phyloP scores from a whole-genome alignment of 1,139 yeast genomes.

The Pichia kudriavzevii region DNA sequence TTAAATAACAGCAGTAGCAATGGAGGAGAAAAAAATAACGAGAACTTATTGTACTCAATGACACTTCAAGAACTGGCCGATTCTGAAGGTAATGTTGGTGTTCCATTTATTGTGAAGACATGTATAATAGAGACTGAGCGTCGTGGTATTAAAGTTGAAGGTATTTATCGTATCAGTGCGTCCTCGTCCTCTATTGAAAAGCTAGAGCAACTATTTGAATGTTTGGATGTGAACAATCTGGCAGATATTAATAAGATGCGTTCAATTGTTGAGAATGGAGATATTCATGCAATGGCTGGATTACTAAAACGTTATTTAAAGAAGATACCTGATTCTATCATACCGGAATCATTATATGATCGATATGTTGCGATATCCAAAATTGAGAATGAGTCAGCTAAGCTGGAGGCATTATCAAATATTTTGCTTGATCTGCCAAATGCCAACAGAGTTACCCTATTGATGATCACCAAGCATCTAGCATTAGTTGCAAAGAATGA shows the following conservation, averaged over 20 bases:
- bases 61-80: constrained; percentile 52
- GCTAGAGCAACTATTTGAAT: constrained; percentile 37
- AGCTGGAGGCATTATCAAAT: constrained; percentile 26
- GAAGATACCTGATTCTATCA: constrained; percentile 76
- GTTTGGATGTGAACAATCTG: constrained; percentile 24
- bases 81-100: constrained; percentile 44
- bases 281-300: constrained; percentile 80
- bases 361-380: constrained; percentile 48
- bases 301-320: constrained; percentile 82
- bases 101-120: constrained; percentile 66
- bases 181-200: constrained; percentile 69
- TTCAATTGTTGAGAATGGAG: constrained; percentile 49
- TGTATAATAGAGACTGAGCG: constrained; percentile 76
- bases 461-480: constrained; percentile 56
- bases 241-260: constrained; percentile 34
- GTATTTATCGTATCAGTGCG: constrained; percentile 87
- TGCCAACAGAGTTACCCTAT: constrained; percentile 58
- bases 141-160: constrained; percentile 69
- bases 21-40: no score
- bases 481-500: constrained; percentile 44
- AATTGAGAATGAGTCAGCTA: constrained; percentile 25
- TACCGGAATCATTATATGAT: constrained; percentile 64
- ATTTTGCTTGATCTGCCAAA: constrained; percentile 44
- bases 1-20: constrained; percentile 1
- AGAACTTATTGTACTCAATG: constrained; percentile 32